Conservation (phyloP, 2,329 filamentous ascomycete genomes). For the Ceratocystis eucalypticola region DNA sequence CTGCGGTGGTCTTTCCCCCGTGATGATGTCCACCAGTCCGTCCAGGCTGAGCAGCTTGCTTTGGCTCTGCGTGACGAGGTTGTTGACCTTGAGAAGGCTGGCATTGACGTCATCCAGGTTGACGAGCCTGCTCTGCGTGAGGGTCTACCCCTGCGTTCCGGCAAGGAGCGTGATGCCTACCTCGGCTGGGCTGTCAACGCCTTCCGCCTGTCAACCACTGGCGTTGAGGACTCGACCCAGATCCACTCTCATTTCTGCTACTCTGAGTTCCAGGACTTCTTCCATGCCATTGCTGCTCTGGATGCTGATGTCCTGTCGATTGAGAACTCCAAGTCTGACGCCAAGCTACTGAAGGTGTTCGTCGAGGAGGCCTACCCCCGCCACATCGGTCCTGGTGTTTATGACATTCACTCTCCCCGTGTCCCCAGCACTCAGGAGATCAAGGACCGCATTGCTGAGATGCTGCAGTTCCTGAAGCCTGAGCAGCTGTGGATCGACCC, state of each 20-base stretch:
- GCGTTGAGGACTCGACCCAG: constrained; percentile 90
- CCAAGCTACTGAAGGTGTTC: constrained; percentile 97
- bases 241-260: constrained; percentile 99
- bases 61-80: constrained; percentile 98
- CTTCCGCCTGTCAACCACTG: constrained; percentile 90
- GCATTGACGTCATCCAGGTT: constrained; percentile 96
- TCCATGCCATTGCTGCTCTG: constrained; percentile 96
- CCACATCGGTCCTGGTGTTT: constrained; percentile 98
- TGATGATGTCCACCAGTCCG: constrained; percentile 97
- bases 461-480: constrained; percentile 92
- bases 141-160: constrained; percentile 90
- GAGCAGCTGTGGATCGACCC: constrained; percentile 99
- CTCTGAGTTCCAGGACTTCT: constrained; percentile 99
- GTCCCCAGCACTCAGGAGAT: constrained; percentile 96
- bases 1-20: constrained; percentile 99
- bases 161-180: constrained; percentile 92
- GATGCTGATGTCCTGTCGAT: constrained; percentile 98
- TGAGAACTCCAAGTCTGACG: constrained; percentile 99
- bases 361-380: constrained; percentile 93
- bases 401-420: constrained; percentile 99
- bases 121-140: constrained; percentile 98
- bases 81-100: constrained; percentile 90
- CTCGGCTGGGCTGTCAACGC: constrained; percentile 94
- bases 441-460: constrained; percentile 93
- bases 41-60: constrained; percentile 97